Evolutionary conservation across 169 alveolate genomes (phyloP).

Genomic region (Plasmodium gallinaceum): DNA sequence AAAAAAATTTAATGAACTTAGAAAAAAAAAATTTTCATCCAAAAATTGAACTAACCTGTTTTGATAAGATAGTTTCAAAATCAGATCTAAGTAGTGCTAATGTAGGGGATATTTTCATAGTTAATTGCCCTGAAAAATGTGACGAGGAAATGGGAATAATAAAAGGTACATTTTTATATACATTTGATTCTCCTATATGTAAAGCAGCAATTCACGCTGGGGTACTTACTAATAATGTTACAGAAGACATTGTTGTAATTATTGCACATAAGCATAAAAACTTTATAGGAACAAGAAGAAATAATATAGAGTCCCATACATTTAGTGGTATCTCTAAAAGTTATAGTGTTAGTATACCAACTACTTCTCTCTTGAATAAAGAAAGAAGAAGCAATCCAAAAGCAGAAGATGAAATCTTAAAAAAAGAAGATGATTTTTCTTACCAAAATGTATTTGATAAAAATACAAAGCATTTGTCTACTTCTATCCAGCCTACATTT

Average conservation of each 20-base stretch:
- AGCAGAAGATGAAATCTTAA: slow-evolving; percentile 30
- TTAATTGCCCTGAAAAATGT: slow-evolving; percentile 76
- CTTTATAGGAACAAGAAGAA: slow-evolving; percentile 65
- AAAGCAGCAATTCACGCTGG: slow-evolving; percentile 95
- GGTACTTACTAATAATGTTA: slow-evolving; percentile 82
- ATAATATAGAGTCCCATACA: slow-evolving; percentile 58
- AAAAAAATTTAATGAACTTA: slow-evolving; percentile 76
- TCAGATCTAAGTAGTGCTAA: slow-evolving; percentile 76
- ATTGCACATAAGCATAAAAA: slow-evolving; percentile 50
- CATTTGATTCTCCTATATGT: slow-evolving; percentile 92
- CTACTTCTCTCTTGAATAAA: slow-evolving; percentile 31
- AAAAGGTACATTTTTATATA: slow-evolving; percentile 90
- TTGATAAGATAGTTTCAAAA: slow-evolving; percentile 82
- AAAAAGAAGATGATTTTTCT: slow-evolving; percentile 11
- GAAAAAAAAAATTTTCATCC: slow-evolving; percentile 80
- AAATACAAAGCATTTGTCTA: background rate
- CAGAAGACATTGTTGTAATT: slow-evolving; percentile 80
- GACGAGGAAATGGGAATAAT: slow-evolving; percentile 76
- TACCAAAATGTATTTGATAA: slow-evolving; percentile 2
- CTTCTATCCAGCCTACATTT: slow-evolving; percentile 45
- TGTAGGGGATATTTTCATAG: slow-evolving; percentile 79
- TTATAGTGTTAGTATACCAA: slow-evolving; percentile 65
- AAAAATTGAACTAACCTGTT: slow-evolving; percentile 81
- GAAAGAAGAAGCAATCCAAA: slow-evolving; percentile 58
- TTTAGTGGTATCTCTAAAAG: slow-evolving; percentile 53